Evolutionary conservation across 345 rosid species (phyloP), one percentile per base, ranked within the genome.

Genomic region (Rubroshorea leprosula): DNA sequence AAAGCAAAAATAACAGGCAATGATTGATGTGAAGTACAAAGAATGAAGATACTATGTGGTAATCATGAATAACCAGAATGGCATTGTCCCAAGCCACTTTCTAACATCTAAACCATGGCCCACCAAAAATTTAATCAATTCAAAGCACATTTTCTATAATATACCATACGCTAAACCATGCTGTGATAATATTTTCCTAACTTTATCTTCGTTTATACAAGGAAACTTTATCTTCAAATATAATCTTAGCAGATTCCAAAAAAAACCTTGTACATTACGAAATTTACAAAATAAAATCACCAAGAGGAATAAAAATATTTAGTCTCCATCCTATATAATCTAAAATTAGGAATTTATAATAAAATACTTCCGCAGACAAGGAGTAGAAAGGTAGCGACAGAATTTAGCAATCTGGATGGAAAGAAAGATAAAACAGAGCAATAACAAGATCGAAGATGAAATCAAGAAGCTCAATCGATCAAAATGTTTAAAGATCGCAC

Each of bases 1-100:
- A 41, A 51, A 47, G 44, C 21, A 4, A 24, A 51, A 24, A 51
- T 64, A 73, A 58, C 17, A n/a, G 14, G 53, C 62, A 66, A 77
- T 74, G 25, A 66, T 74, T 74, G 63, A 65, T 55, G 61, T 60
- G 61, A 38, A 62, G 73, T 69, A 68, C 73, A 66, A 66, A 69
- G 73, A 72, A 72, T 68, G 68, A 57, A 51, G 58, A 62, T 50
- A 54, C 59, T 35, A 49, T 56, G 55, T 35, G 51, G 49, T 66
- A 55, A 71, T 68, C 54, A 72, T 68, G 66, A 69, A 55, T 29
- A 63, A 63, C 66, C 54, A 63, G 61, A 56, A 66, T 57, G 60
- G 61, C 65, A 69, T 49, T 68, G 54, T 60, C 69, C 18, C 74
- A 55, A 76, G 55, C 60, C 60, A 65, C 61, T 61, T 54, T 51